Evolutionary conservation across 2,329 filamentous ascomycete genomes (phyloP).

Genomic region (Paramyrothecium roridum): DNA sequence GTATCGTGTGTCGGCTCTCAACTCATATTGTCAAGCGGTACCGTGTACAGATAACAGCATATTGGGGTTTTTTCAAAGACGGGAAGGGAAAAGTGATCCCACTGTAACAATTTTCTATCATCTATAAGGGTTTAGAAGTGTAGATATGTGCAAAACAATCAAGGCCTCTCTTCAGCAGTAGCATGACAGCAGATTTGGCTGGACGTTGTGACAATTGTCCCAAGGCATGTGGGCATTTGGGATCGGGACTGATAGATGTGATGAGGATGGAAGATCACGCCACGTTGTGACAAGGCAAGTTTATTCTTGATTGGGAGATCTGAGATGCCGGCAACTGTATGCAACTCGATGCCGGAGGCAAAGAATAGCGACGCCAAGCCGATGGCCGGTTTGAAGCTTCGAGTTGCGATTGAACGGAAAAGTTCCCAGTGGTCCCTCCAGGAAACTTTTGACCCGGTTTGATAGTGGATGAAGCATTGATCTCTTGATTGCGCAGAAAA

Average conservation of each 20-base stretch:
- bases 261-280: no score
- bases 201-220: not conserved
- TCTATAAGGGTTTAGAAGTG: slow-evolving; percentile 20
- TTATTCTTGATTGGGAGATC: no score
- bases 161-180: not conserved
- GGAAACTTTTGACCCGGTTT: no score
- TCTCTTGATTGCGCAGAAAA: not conserved
- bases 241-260: not conserved
- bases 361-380: no score
- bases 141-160: slow-evolving; percentile 10
- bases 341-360: no score
- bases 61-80: not conserved
- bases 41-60: slow-evolving; percentile 5
- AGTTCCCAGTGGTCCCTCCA: no score
- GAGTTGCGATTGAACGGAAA: no score
- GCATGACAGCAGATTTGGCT: not conserved
- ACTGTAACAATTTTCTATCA: slow-evolving; percentile 18
- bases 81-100: slow-evolving; percentile 3
- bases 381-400: no score
- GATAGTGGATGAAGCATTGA: no score
- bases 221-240: not conserved
- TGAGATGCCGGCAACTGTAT: no score
- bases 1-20: slow-evolving; percentile 14
- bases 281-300: no score
- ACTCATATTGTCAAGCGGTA: slow-evolving; percentile 17